Evolutionary conservation across 2,329 filamentous ascomycete genomes (phyloP), one percentile per base, ranked within the genome.

Genomic region (Diaporthe aspalathi): DNA sequence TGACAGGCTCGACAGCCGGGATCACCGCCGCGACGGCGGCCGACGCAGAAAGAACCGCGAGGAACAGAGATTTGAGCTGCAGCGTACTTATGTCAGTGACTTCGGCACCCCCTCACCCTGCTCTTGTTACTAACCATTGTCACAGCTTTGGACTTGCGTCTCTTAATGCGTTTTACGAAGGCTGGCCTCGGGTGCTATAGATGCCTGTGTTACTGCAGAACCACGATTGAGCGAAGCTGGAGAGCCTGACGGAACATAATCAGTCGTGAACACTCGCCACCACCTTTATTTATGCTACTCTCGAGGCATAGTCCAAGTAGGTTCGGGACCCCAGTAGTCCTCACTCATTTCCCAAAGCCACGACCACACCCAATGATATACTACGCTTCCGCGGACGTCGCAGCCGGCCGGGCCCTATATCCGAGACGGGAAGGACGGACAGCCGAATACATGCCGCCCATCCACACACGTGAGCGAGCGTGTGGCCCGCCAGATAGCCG

Each of bases 361-460:
- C n/a, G 17, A 22, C 54, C 24, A 65, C 14, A 12, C 47, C 47
- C 49, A 70, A 62, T 50, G 38, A 53, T 35, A n/a, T 24, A 47
- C 22, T 52, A 40, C 53, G 45, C 22, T 50, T 45, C 27, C 20
- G 32, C 45, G 35, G n/a, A 43, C 43, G 54, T 52, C 29, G 40
- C 45, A 65, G 22, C 47, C 27, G 49, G 67, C 43, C 67, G 53
- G 35, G 45, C 22, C 45, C 56, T 56, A 54, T 22, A 56, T 32
- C 66, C 66, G 66, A 68, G 38, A 68, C 50, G 66, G 53, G 50
- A 68, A 54, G 66, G 66, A 54, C 54, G n/a, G 65, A 63, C 4
- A 32, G 50, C 20, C 43, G 47, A 35, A 27, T 9, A n/a, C 35
- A 17, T 40, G 17, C 35, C 43, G 60, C 43, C 67, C 27, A 43